These are phyloP conservation scores for Ophiostoma piceae DNA, from an alignment of 2,329 filamentous ascomycete species.

Conservation along the genomic window DNA sequence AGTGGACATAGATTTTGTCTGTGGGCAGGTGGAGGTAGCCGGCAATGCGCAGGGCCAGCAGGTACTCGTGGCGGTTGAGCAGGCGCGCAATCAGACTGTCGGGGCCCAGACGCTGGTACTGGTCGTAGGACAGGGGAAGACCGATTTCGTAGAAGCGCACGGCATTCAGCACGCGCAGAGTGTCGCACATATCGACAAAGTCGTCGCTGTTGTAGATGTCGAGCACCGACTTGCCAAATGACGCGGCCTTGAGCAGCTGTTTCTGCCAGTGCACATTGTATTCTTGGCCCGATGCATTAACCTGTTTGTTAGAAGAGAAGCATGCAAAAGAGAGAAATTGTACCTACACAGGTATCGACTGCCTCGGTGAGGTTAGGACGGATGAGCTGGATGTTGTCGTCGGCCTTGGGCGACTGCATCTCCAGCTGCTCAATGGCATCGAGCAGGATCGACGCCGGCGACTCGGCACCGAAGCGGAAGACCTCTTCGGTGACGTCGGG, in stretches of 20 bases:
- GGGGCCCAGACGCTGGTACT: constrained; percentile 84
- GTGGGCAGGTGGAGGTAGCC: constrained; percentile 81
- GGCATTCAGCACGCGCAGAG: constrained; percentile 83
- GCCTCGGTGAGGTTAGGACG: constrained; percentile 81
- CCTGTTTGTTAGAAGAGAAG: constrained; percentile 15
- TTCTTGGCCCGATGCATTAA: constrained; percentile 88
- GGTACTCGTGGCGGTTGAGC: constrained; percentile 83
- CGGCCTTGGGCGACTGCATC: constrained; percentile 89
- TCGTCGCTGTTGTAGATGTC: constrained; percentile 98
- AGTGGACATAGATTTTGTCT: constrained; percentile 90
- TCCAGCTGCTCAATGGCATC: constrained; percentile 90
- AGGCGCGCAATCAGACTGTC: constrained; percentile 82
- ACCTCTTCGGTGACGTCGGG: constrained; percentile 81
- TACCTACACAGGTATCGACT: constrained; percentile 74
- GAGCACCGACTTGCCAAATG: constrained; percentile 93
- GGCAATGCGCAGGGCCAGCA: constrained; percentile 82
- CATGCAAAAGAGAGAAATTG: too few relatives aligned
- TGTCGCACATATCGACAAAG: constrained; percentile 98
- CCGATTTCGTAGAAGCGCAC: constrained; percentile 88
- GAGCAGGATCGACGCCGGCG: constrained; percentile 83
- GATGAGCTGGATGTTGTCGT: constrained; percentile 96
- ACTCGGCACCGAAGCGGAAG: constrained; percentile 81
- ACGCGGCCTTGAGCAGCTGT: constrained; percentile 88
- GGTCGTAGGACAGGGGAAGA: constrained; percentile 84
- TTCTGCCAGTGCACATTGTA: constrained; percentile 92